Evolutionary conservation across 208 protist species (phyloP), one percentile per base, ranked within the genome.

Genomic region (Hexamita inflata): DNA sequence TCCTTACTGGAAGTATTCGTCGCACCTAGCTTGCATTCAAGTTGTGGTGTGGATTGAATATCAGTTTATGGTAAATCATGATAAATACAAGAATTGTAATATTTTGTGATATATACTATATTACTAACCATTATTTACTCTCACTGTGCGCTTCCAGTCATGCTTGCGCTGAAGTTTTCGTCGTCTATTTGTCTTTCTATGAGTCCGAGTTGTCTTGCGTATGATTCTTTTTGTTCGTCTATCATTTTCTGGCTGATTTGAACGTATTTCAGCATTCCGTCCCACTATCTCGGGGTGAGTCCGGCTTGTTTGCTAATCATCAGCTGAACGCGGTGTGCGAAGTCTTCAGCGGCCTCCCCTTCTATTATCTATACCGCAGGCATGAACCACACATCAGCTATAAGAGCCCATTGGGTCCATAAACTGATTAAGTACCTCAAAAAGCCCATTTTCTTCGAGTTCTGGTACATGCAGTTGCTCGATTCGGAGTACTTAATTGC

Each of bases 401-500:
- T 61, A 29, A 83, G 41, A 64, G 59, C 73, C 79, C 79, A 83
- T 24, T 9, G 28, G 34, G 30, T 67, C 65, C 79, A 53, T n/a
- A 83, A 24, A 4, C 26, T 7, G 0, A 78, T 32, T 9, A 76
- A 53, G 66, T 83, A 74, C 13, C 9, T 39, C 19, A 70, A 0
- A 58, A 83, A 83, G 28, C 30, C 59, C 30, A 74, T 58, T 32
- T 75, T 58, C 30, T 64, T 39, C 7, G 38, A 80, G 7, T 65
- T 75, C 80, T 76, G 82, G 59, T 79, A 84, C 28, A 70, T 74
- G 70, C 84, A 65, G 13, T 34, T 49, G 42, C 53, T 83, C 1
- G 57, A 53, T 24, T 83, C 73, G 38, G 45, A 68, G 28, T 85
- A 85, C 30, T 85, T 85, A n/a, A 85, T 84, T 13, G 59, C 76